Percentiles rank a stretch among this genome's conserved stretches.
Evolutionary conservation across 139 green algal species (phyloP).

Genomic region (Diplosphaera chodatii): DNA sequence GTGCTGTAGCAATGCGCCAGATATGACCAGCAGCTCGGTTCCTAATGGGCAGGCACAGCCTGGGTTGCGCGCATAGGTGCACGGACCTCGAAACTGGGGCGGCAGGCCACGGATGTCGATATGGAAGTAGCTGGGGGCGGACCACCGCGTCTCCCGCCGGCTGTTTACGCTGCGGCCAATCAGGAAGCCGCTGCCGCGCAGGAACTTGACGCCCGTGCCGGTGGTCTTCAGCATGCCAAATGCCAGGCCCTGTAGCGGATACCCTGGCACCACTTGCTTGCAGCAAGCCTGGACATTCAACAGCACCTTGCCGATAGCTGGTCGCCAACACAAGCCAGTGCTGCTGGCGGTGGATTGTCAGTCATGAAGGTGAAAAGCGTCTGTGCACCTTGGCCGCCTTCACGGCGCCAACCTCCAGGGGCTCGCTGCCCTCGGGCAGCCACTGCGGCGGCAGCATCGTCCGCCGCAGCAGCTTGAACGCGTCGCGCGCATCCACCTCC

Average conservation of each 20-base stretch:
- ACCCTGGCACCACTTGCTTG: too few species aligned
- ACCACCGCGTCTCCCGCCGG: neutral
- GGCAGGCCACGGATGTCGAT: neutral
- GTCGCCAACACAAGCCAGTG: too few species aligned
- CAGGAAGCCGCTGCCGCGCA: neutral
- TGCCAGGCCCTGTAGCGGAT: neutral
- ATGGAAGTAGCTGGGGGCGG: neutral
- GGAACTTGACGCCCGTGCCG: neutral
- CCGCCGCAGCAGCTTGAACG: neutral
- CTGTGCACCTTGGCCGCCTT: neutral
- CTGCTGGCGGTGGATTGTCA: too few species aligned
- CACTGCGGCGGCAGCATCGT: neutral
- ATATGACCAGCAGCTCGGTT: too few species aligned
- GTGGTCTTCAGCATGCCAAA: neutral
- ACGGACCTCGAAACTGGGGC: neutral
- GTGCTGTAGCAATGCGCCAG: too few species aligned
- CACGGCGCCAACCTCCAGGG: neutral
- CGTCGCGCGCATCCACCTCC: neutral
- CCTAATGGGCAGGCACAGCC: too few species aligned
- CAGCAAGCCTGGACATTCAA: too few species aligned
- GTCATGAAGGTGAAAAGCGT: too few species aligned
- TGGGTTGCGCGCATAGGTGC: too few species aligned
- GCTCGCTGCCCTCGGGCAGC: neutral
- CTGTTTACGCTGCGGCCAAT: neutral
- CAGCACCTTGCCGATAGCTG: too few species aligned